Conservation (phyloP, 768 basidiomycete species). For the Lyophyllum semitale region DNA sequence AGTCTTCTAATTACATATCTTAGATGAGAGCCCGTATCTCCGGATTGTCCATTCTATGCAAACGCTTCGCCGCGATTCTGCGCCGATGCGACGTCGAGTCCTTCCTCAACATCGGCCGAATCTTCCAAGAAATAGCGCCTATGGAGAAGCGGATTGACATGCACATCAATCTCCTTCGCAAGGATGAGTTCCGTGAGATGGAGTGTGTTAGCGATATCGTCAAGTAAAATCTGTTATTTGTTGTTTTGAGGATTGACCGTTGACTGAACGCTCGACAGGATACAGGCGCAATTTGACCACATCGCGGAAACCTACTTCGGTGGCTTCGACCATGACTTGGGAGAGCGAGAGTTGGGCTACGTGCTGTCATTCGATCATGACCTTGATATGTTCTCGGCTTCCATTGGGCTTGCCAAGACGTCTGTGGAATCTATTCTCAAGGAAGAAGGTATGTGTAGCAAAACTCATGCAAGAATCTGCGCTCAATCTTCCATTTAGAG, state of each 20-base stretch:
- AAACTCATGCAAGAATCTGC: not conserved
- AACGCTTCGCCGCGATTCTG: constrained; percentile 86
- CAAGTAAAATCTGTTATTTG: constrained; percentile 65
- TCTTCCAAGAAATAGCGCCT: constrained; percentile 81
- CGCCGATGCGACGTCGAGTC: constrained; percentile 79
- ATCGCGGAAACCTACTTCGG: constrained; percentile 85
- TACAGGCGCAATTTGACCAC: constrained; percentile 93
- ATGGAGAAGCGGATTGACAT: constrained; percentile 93
- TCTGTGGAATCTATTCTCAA: constrained; percentile 70
- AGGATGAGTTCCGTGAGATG: constrained; percentile 90
- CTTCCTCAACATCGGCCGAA: constrained; percentile 82
- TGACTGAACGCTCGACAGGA: constrained; percentile 45
- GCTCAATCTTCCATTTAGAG: constrained; percentile 46
- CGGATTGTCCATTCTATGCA: constrained; percentile 80
- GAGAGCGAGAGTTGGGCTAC: constrained; percentile 86
- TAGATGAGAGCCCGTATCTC: constrained; percentile 86
- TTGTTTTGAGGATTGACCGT: not conserved
- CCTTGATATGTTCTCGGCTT: constrained; percentile 91
- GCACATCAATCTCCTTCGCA: constrained; percentile 81
- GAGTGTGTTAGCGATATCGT: constrained; percentile 90
- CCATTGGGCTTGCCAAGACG: constrained; percentile 88
- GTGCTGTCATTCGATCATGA: constrained; percentile 85
- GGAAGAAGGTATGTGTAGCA: constrained; percentile 65
- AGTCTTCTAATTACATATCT: constrained; percentile 2
- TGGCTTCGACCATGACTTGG: constrained; percentile 82